phyloP scores from a whole-genome alignment of 345 rosid species.

The Eucalyptus pumila region DNA sequence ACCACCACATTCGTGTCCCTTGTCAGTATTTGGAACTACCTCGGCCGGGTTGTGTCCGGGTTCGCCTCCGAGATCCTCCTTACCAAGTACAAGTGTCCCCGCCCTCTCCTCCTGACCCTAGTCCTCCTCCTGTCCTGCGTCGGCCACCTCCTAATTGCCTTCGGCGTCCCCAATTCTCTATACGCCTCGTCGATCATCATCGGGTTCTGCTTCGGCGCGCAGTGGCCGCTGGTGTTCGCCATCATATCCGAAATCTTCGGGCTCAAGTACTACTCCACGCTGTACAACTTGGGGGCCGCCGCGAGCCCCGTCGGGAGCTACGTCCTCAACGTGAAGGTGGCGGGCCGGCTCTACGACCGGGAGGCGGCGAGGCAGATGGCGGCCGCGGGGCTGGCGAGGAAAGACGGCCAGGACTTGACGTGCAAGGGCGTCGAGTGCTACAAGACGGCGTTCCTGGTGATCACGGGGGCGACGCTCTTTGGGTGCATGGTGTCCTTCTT shows the following conservation, averaged over 20 bases:
- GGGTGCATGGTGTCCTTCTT: slow-evolving; percentile 4
- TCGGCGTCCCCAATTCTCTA: slow-evolving; percentile 16
- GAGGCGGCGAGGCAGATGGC: slow-evolving; percentile 22
- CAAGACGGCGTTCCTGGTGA: slow-evolving; percentile 11
- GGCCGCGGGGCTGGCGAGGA: slow-evolving; percentile 1
- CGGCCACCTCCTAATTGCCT: slow-evolving; percentile 28
- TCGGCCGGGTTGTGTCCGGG: slow-evolving; percentile 5
- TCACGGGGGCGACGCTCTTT: slow-evolving; percentile 10
- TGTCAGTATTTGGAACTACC: slow-evolving; percentile 9
- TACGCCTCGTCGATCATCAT: slow-evolving; percentile 15
- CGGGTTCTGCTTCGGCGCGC: slow-evolving; percentile 32
- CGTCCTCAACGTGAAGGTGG: slow-evolving; percentile 19
- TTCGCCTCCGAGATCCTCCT: slow-evolving; percentile 4
- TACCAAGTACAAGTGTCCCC: slow-evolving; percentile 3
- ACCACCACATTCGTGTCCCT: slow-evolving; percentile 6
- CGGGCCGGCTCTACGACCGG: slow-evolving; percentile 18
- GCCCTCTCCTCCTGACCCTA: slow-evolving; percentile 8
- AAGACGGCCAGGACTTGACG: background rate
- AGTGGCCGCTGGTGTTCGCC: slow-evolving; percentile 22
- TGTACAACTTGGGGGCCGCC: slow-evolving; percentile 8
- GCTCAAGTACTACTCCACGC: slow-evolving; percentile 28
- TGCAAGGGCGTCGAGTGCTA: slow-evolving; percentile 14
- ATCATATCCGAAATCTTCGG: slow-evolving; percentile 29
- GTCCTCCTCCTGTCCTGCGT: slow-evolving; percentile 17
- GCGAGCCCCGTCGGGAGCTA: slow-evolving; percentile 26